Conservation (phyloP, 805 yeast genomes). For the Myxozyma melibiosi region DNA sequence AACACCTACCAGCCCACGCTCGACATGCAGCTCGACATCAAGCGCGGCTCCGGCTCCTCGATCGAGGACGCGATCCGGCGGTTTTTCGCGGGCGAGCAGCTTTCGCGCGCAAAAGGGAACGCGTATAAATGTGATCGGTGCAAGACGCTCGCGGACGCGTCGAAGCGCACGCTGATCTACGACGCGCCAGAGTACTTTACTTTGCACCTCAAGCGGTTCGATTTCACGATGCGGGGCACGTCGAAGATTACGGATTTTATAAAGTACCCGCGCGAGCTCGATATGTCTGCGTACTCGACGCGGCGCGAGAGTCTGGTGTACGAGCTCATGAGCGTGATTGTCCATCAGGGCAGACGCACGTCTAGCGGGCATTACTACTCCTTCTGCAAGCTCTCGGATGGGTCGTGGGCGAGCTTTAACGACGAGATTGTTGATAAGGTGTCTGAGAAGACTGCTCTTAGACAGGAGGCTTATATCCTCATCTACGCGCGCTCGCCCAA, state of each 20-base stretch:
- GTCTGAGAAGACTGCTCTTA: slow-evolving; percentile 70
- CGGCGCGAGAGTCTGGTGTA: slow-evolving; percentile 48
- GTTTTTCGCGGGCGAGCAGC: slow-evolving; percentile 79
- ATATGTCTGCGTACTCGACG: slow-evolving; percentile 59
- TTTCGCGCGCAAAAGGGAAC: slow-evolving; percentile 60
- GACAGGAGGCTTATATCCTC: slow-evolving; percentile 89
- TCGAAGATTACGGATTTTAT: slow-evolving; percentile 88
- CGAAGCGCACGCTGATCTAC: slow-evolving; percentile 71
- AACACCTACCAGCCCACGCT: slow-evolving; percentile 91
- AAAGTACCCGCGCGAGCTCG: slow-evolving; percentile 74
- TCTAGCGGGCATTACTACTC: slow-evolving; percentile 93
- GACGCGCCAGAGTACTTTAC: slow-evolving; percentile 86
- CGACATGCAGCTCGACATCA: slow-evolving; percentile 82
- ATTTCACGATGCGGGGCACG: slow-evolving; percentile 69
- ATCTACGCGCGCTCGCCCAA: slow-evolving; percentile 56
- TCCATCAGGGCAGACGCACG: slow-evolving; percentile 91
- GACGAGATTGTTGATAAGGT: slow-evolving; percentile 83
- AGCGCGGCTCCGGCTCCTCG: slow-evolving; percentile 46
- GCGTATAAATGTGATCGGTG: slow-evolving; percentile 91
- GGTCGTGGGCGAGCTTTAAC: slow-evolving; percentile 90
- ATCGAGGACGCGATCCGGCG: slow-evolving; percentile 75
- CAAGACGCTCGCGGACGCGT: slow-evolving; percentile 71
- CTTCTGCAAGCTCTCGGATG: slow-evolving; percentile 89
- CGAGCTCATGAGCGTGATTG: slow-evolving; percentile 78
- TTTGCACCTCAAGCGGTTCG: slow-evolving; percentile 86